Evolutionary conservation across 345 rosid species (phyloP).

Genomic region (Physaria fendleri): DNA sequence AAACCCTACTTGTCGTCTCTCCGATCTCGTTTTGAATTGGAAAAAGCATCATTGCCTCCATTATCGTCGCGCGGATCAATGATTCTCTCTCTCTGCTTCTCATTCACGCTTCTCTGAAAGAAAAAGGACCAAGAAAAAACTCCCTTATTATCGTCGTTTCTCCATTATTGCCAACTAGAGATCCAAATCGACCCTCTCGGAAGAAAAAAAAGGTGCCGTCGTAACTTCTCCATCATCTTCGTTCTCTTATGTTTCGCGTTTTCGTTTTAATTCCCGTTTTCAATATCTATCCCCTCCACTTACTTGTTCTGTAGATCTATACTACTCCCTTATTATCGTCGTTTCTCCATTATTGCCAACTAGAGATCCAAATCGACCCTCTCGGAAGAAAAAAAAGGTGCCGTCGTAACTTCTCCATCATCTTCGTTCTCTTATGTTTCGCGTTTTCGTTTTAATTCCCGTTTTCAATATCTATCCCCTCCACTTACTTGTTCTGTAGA

Average conservation of each 20-base stretch:
- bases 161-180: background rate
- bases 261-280: background rate
- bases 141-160: background rate
- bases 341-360: background rate
- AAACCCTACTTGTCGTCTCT: too few species aligned
- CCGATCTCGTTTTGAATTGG: too few species aligned
- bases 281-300: background rate
- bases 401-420: background rate
- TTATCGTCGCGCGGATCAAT: conserved; percentile 15
- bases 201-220: background rate
- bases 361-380: background rate
- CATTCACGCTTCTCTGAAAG: conserved; percentile 16
- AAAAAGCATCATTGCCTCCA: conserved; percentile 18
- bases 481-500: background rate
- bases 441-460: background rate
- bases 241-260: background rate
- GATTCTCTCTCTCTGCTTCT: conserved; percentile 20
- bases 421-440: background rate
- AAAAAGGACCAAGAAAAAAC: too few species aligned
- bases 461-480: background rate
- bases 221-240: background rate
- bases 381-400: background rate
- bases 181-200: background rate
- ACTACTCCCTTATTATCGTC: background rate
- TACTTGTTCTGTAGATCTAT: background rate